Evolutionary conservation across 2,329 filamentous ascomycete genomes (phyloP).

Genomic region (Botrytis byssoidea): DNA sequence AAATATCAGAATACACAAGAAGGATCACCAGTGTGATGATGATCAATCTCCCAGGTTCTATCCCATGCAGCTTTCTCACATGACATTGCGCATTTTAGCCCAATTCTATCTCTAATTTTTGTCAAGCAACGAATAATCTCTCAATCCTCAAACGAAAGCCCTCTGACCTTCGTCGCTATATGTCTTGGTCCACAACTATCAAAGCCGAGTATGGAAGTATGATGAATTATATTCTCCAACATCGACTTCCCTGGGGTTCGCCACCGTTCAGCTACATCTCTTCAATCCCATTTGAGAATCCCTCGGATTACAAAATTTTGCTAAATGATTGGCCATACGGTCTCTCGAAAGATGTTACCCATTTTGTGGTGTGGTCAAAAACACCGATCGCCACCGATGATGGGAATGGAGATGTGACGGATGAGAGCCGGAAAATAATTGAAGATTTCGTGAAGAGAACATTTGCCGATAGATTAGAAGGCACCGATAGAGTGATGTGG

Average conservation of each 20-base stretch:
- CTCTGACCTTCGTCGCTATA: conserved; percentile 76
- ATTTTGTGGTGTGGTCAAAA: conserved; percentile 90
- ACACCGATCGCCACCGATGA: conserved; percentile 73
- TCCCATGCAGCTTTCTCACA: background rate
- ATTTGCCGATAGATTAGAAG: conserved; percentile 61
- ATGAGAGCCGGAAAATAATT: conserved; percentile 62
- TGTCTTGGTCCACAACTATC: conserved; percentile 70
- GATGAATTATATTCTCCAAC: conserved; percentile 70
- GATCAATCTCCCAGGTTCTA: background rate
- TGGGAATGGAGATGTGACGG: conserved; percentile 68
- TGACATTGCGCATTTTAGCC: conserved; percentile 2
- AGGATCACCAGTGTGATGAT: conserved; percentile 12
- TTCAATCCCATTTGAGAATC: conserved; percentile 49
- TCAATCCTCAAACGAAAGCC: conserved; percentile 76
- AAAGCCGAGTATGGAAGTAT: conserved; percentile 75
- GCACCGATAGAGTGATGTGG: conserved; percentile 63
- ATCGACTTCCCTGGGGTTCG: conserved; percentile 67
- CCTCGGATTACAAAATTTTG: conserved; percentile 66
- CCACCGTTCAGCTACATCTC: conserved; percentile 51
- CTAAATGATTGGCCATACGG: conserved; percentile 96
- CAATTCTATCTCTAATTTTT: background rate
- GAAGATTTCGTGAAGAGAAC: conserved; percentile 66
- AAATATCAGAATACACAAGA: background rate
- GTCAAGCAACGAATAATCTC: conserved; percentile 57
- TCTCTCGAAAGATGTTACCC: conserved; percentile 62